Percentiles rank a stretch among this genome's conserved stretches.
Conservation (phyloP, 2,329 filamentous ascomycete genomes). For the Leptodontidium sp. region DNA sequence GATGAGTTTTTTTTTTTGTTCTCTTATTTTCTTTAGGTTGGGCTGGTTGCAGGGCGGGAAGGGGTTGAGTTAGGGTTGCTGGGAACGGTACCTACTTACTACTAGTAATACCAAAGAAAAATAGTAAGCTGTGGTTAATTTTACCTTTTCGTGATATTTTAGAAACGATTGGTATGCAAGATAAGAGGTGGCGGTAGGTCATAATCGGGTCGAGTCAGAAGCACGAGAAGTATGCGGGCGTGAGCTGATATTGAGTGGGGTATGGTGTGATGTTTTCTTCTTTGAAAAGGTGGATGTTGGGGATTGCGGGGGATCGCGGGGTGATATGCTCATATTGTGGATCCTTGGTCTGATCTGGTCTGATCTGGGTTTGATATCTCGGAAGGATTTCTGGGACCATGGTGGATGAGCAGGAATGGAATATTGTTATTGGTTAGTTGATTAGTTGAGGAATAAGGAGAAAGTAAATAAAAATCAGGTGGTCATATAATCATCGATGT, state of each 20-base stretch:
- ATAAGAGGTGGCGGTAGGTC: slow-evolving; percentile 53
- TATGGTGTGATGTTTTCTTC: slow-evolving; percentile 3
- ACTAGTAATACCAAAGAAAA: neutral
- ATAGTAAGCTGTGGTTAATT: neutral
- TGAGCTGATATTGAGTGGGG: neutral
- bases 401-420: neutral
- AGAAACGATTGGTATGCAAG: slow-evolving; percentile 59
- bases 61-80: too few relatives aligned
- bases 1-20: slow-evolving; percentile 48
- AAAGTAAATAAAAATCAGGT: neutral
- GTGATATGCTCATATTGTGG: neutral
- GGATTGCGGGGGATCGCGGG: slow-evolving; percentile 17
- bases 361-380: neutral
- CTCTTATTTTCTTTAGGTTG: neutral
- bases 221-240: neutral
- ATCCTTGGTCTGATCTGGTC: neutral
- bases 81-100: neutral
- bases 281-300: slow-evolving; percentile 3
- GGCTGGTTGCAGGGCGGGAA: neutral
- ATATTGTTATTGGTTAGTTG: slow-evolving; percentile 4
- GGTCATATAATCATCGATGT: neutral
- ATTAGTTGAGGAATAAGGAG: neutral
- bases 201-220: slow-evolving; percentile 1
- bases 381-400: neutral
- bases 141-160: neutral